A percentile compares a stretch with the other conserved stretches of the same genome.
These are phyloP conservation scores for Lipomyces spencermartinsiae DNA, from an alignment of 805 yeast genomes.

Conservation along the genomic window DNA sequence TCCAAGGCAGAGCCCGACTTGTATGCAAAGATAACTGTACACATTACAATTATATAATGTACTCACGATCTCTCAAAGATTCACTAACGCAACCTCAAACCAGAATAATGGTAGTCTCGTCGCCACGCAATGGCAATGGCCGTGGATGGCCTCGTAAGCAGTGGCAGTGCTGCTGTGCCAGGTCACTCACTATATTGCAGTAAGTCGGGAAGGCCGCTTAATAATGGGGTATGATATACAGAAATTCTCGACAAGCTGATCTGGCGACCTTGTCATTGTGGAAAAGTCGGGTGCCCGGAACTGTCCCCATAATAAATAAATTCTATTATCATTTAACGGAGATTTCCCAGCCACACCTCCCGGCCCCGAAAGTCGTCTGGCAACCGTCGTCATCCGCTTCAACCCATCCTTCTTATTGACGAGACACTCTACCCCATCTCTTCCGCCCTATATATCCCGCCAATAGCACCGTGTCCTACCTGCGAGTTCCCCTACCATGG, in stretches of 20 bases:
- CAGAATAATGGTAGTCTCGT: background rate
- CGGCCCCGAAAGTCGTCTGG: background rate
- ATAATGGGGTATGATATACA: background rate
- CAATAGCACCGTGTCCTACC: background rate
- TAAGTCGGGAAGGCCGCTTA: background rate
- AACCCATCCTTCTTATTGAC: background rate
- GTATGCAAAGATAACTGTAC: too few species aligned
- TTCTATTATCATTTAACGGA: background rate
- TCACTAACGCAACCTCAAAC: background rate
- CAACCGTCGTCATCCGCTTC: background rate
- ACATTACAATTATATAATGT: too few species aligned
- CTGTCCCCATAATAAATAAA: background rate
- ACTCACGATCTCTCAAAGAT: too few species aligned
- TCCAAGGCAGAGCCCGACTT: too few species aligned
- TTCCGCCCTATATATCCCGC: background rate
- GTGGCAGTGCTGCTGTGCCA: background rate
- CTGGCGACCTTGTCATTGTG: too few species aligned
- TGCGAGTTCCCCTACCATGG: conserved; percentile 27
- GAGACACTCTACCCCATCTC: background rate
- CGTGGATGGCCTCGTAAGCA: background rate
- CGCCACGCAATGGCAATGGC: too few species aligned
- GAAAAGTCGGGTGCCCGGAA: background rate
- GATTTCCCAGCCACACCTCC: background rate
- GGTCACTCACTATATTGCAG: background rate
- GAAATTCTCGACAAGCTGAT: too few species aligned